Evolutionary conservation across 1,284 basidiomycete genomes (phyloP).

Genomic region (Lignosus rhinocerotis): DNA sequence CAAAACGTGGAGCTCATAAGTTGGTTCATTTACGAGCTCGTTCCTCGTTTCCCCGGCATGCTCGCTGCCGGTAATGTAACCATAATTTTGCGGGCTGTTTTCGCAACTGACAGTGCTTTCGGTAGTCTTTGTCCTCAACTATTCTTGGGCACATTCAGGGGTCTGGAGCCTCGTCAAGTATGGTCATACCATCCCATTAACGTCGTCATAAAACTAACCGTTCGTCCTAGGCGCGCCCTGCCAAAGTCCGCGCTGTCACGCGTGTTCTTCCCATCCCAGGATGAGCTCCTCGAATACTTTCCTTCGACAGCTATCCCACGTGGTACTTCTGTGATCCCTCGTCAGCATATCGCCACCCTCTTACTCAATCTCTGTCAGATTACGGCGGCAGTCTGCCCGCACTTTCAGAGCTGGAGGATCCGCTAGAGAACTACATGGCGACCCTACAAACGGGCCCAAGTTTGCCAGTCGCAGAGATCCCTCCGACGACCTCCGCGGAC

Average conservation of each 20-base stretch:
- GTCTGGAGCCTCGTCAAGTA: constrained; percentile 78
- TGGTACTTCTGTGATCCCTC: constrained; percentile 42
- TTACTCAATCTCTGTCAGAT: constrained; percentile 40
- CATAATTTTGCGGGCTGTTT: constrained; percentile 20
- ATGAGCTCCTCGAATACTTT: constrained; percentile 64
- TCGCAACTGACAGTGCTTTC: not conserved
- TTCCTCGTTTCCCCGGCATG: constrained; percentile 77
- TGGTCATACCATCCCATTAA: constrained; percentile 24
- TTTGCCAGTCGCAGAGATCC: not conserved
- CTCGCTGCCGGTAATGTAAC: constrained; percentile 59
- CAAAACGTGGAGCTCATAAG: constrained; percentile 63
- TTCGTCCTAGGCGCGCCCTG: constrained; percentile 55
- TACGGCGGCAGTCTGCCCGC: constrained; percentile 58
- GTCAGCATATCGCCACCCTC: constrained; percentile 1
- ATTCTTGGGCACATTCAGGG: constrained; percentile 79
- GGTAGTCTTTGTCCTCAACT: constrained; percentile 76
- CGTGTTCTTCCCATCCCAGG: constrained; percentile 69
- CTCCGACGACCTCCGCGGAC: not conserved
- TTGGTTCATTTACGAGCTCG: constrained; percentile 65
- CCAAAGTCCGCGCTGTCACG: constrained; percentile 69
- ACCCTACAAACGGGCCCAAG: not conserved
- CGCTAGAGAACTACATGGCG: constrained; percentile 32
- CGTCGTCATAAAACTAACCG: constrained; percentile 21
- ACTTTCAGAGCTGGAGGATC: constrained; percentile 48
- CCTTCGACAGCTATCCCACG: constrained; percentile 53